These are phyloP conservation scores for Limtongia smithiae DNA, from an alignment of 805 yeast genomes.

Conservation along the genomic window DNA sequence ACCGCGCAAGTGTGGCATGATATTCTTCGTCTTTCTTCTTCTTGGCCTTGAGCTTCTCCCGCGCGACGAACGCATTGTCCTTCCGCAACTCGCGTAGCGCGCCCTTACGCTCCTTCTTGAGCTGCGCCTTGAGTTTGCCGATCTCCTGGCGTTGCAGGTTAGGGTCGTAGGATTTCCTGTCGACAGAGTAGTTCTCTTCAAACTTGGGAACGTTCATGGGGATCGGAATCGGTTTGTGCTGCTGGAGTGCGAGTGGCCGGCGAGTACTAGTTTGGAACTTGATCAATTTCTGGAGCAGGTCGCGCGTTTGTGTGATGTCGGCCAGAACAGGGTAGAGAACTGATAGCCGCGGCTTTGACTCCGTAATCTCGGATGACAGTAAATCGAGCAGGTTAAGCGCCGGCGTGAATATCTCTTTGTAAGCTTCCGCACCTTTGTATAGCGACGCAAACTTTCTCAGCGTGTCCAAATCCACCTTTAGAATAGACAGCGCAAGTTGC, in stretches of 20 bases:
- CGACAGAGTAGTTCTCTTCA: constrained; percentile 95
- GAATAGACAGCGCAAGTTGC: constrained; percentile 20
- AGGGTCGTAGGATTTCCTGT: constrained; percentile 84
- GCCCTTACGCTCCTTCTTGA: constrained; percentile 88
- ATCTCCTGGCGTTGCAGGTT: constrained; percentile 78
- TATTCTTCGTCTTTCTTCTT: constrained; percentile 71
- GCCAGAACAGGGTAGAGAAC: background rate
- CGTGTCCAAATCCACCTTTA: constrained; percentile 17
- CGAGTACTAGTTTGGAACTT: constrained; percentile 41
- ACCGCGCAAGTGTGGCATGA: constrained; percentile 83
- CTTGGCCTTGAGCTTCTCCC: constrained; percentile 78
- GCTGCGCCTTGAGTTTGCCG: constrained; percentile 72
- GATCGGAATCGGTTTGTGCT: constrained; percentile 79
- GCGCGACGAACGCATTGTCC: constrained; percentile 80
- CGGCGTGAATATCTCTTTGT: constrained; percentile 33
- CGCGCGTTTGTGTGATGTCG: constrained; percentile 3
- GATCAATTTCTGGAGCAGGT: constrained; percentile 46
- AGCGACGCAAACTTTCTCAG: constrained; percentile 28
- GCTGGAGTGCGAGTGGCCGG: constrained; percentile 73
- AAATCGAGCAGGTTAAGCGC: constrained; percentile 13
- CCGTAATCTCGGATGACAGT: constrained; percentile 3
- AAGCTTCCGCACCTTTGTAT: constrained; percentile 36
- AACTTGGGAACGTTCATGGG: constrained; percentile 84
- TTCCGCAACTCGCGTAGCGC: constrained; percentile 86
- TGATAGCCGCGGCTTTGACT: constrained; percentile 6